Evolutionary conservation across 441 rosid genomes (phyloP), one percentile per base, ranked within the genome.

Genomic region (Croton laevigatus): DNA sequence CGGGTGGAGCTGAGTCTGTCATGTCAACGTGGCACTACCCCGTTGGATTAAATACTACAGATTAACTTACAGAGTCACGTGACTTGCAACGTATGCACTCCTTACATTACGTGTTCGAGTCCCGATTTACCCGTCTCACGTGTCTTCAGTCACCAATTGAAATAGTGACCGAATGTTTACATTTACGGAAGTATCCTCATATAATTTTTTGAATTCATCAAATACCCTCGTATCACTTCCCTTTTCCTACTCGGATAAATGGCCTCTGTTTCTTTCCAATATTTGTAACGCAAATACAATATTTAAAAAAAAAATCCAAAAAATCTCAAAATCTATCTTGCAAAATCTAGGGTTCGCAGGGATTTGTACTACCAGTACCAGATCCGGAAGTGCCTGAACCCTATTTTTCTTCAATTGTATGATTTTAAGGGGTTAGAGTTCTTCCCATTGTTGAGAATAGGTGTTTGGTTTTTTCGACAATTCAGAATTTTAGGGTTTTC

Each of bases 301-400:
- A n/a, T 3, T n/a, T 9, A 49, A 16, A 49, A 14, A 49, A n/a
- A 0, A 8, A n/a, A n/a, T n/a, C n/a, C n/a, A n/a, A 53, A 42
- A 38, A 38, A 22, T 62, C 54, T 52, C 62, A 12, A 10, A 22
- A 37, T 37, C 49, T 51, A 34, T 16, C 16, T 23, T n/a, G 14
- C 65, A 65, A 62, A 63, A 46, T 69, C 66, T 67, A 66, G 71
- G 71, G 71, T 66, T 72, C 52, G 53, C 62, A 34, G 23, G 54
- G 61, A 49, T 67, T 42, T 19, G 62, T 12, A 40, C 13, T 8
- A 5, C 38, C 61, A 17, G 66, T 8, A 5, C 38, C 61, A 17
- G 66, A 73, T 66, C 54, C 17, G 23, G 59, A 46, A 42, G 27
- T 59, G 22, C 16, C 7, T 9, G 8, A 73, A 53, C 62, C 55